A percentile compares a stretch with the other conserved stretches of the same genome.
These are phyloP conservation scores for Penicillium sp. DNA, from an alignment of 2,329 filamentous ascomycete species.

Conservation along the genomic window DNA sequence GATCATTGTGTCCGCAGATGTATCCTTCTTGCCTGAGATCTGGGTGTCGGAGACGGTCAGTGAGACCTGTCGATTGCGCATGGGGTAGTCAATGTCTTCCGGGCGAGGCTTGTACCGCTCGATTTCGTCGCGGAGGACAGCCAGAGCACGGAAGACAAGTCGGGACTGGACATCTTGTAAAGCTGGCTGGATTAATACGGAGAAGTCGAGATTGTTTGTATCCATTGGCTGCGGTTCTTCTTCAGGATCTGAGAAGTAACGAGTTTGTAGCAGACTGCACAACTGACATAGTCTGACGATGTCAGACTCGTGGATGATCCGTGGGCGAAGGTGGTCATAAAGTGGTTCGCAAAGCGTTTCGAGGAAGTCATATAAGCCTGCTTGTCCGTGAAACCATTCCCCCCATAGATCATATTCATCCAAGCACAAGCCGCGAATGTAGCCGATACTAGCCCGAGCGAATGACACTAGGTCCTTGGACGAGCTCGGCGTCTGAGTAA, in stretches of 20 bases:
- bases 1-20: slow-evolving; percentile 38
- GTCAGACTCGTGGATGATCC: slow-evolving; percentile 64
- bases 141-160: slow-evolving; percentile 62
- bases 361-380: slow-evolving; percentile 61
- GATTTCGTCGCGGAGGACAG: slow-evolving; percentile 62
- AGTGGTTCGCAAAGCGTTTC: slow-evolving; percentile 65
- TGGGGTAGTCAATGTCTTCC: slow-evolving; percentile 63
- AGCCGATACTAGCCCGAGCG: slow-evolving; percentile 61
- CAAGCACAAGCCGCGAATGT: slow-evolving; percentile 61
- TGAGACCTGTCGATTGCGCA: slow-evolving; percentile 47
- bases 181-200: slow-evolving; percentile 58
- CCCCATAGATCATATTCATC: slow-evolving; percentile 66
- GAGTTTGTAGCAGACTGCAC: slow-evolving; percentile 62
- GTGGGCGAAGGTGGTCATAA: slow-evolving; percentile 62
- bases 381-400: slow-evolving; percentile 63
- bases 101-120: slow-evolving; percentile 62
- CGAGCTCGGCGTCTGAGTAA: slow-evolving; percentile 56
- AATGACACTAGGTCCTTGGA: slow-evolving; percentile 63
- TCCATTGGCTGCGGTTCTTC: slow-evolving; percentile 51
- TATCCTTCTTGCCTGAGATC: slow-evolving; percentile 54
- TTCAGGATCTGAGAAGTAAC: slow-evolving; percentile 59
- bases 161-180: slow-evolving; percentile 65
- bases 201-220: slow-evolving; percentile 58
- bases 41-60: slow-evolving; percentile 43
- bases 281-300: slow-evolving; percentile 64